phyloP scores from a whole-genome alignment of 108 stramenopile species.

The Parietichytrium sp. region DNA sequence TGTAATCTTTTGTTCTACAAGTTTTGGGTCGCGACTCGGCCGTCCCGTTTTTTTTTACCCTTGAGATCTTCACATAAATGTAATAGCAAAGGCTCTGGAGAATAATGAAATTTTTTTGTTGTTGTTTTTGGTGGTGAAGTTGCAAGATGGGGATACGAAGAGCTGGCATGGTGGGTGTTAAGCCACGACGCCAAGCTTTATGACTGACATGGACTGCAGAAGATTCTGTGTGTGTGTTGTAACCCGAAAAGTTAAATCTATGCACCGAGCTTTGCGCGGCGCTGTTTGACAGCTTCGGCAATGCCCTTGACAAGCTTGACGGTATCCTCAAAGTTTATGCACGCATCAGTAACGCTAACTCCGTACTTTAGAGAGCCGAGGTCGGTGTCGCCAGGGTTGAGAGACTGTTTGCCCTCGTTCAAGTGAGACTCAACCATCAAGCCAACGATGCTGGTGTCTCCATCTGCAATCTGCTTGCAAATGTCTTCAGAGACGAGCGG shows the following conservation, averaged over 20 bases:
- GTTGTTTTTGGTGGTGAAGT: too few species aligned
- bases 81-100: too few species aligned
- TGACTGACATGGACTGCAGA: too few species aligned
- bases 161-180: too few species aligned
- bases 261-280: slow-evolving; percentile 1
- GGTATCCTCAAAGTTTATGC: slow-evolving; percentile 7
- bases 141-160: too few species aligned
- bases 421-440: slow-evolving; percentile 36
- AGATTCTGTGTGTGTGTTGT: too few species aligned
- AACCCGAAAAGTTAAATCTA: background rate
- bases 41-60: too few species aligned
- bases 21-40: too few species aligned
- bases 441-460: background rate
- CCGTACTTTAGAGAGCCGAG: slow-evolving; percentile 18
- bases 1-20: too few species aligned
- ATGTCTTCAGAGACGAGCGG: slow-evolving; percentile 1
- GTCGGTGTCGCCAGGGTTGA: slow-evolving; percentile 24
- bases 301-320: slow-evolving; percentile 7
- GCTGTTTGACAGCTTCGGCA: slow-evolving; percentile 1
- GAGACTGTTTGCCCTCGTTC: slow-evolving; percentile 6
- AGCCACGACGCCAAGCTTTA: too few species aligned
- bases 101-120: too few species aligned
- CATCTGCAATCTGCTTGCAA: background rate
- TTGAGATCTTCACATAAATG: too few species aligned
- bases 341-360: slow-evolving; percentile 19